Evolutionary conservation across 208 protist species (phyloP).

Genomic region (Acanthamoeba culbertsoni): DNA sequence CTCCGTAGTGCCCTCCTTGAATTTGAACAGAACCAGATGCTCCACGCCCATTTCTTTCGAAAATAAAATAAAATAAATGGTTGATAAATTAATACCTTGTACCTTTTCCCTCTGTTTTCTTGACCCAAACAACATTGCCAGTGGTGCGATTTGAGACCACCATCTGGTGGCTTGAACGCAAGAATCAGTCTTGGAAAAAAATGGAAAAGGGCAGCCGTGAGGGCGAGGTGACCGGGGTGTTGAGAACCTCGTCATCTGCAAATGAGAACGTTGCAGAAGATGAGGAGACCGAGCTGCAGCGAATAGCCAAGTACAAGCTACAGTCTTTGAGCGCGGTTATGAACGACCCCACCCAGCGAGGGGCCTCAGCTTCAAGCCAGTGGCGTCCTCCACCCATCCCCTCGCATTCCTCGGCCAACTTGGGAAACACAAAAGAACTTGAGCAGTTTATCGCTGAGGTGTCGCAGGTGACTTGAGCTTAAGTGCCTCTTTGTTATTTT

Average conservation of each 20-base stretch:
- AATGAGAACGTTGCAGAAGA: not conserved
- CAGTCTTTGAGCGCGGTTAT: slow-evolving; percentile 24
- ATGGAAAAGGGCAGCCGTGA: not conserved
- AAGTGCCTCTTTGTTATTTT: not conserved
- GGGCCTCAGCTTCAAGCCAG: not conserved
- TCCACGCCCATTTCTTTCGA: not conserved
- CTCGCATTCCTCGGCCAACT: not conserved
- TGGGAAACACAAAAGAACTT: not conserved
- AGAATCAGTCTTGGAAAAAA: not conserved
- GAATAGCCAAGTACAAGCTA: not conserved
- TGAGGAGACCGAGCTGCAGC: not conserved
- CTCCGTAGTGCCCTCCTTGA: slow-evolving; percentile 22
- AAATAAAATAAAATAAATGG: not conserved
- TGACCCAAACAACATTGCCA: not conserved
- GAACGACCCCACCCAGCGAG: slow-evolving; percentile 47
- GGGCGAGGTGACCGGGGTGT: not conserved
- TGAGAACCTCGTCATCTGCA: not conserved
- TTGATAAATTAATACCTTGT: no score
- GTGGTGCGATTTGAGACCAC: not conserved
- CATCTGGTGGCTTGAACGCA: not conserved
- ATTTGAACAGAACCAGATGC: slow-evolving; percentile 41
- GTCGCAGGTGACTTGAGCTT: not conserved
- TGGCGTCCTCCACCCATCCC: not conserved
- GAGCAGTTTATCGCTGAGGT: not conserved
- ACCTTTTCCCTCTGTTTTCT: not conserved